Conservation (phyloP, 352 stramenopile genomes). For the Achlya hypogyna region DNA sequence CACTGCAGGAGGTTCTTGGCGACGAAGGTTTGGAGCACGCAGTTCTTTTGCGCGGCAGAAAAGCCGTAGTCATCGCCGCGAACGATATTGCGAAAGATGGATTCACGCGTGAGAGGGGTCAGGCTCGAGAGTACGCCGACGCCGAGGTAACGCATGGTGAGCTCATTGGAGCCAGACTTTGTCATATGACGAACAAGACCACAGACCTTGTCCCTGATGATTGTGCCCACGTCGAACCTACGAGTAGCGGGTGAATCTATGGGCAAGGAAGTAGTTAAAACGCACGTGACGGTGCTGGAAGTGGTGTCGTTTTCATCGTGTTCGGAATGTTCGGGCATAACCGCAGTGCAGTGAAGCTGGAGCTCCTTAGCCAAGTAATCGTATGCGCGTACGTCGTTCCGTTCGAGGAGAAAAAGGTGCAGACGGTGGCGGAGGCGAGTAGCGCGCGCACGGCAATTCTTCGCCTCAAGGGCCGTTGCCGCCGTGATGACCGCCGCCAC, state of each 20-base stretch:
- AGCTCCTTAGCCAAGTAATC: neutral
- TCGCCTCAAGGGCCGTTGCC: neutral
- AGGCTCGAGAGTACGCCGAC: neutral
- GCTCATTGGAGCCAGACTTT: neutral
- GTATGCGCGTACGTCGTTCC: neutral
- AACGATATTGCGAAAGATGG: neutral
- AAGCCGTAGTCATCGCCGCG: neutral
- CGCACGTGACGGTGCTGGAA: neutral
- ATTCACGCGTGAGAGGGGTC: neutral
- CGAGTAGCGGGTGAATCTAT: no score
- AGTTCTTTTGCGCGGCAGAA: neutral
- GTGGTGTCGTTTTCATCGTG: neutral
- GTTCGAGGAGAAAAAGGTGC: constrained; percentile 8
- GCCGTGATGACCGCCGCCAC: neutral
- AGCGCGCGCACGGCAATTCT: neutral
- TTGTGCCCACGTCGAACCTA: constrained; percentile 2
- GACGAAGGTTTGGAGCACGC: neutral
- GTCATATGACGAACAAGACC: neutral
- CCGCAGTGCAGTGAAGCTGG: neutral
- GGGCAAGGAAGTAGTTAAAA: no score
- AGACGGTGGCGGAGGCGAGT: constrained; percentile 4
- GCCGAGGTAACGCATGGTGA: neutral
- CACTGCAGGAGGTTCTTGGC: neutral
- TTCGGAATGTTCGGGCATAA: neutral
- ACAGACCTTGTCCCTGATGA: neutral